These are phyloP conservation scores for Berberis thunbergii DNA, from an alignment of 164 flowering plant genomes.

Conservation along the genomic window DNA sequence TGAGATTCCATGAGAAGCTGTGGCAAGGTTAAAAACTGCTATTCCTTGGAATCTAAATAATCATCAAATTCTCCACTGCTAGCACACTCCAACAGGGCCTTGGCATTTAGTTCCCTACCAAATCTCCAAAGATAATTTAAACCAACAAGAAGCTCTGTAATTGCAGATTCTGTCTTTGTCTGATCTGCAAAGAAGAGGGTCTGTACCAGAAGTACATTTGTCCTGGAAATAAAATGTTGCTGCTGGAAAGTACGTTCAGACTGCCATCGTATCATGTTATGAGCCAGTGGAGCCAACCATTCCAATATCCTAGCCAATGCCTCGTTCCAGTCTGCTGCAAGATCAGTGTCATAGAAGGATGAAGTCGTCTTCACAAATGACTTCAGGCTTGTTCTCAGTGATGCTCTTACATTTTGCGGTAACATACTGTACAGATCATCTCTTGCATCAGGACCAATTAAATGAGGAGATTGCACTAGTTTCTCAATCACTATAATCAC, in stretches of 20 bases:
- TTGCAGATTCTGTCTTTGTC: conserved; percentile 70
- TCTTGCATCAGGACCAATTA: conserved; percentile 80
- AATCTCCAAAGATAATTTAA: conserved; percentile 80
- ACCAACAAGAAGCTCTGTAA: conserved; percentile 88
- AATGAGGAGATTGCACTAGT: conserved; percentile 65
- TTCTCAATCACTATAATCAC: conserved; percentile 70
- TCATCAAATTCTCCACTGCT: conserved; percentile 43
- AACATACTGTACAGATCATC: conserved; percentile 81
- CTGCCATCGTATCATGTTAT: conserved; percentile 87
- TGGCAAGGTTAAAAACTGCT: background rate
- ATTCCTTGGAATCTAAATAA: conserved; percentile 23
- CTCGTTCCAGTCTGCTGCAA: conserved; percentile 72
- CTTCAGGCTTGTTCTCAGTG: conserved; percentile 54
- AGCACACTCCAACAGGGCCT: conserved; percentile 42
- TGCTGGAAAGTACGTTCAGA: conserved; percentile 76
- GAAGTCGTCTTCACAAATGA: conserved; percentile 43
- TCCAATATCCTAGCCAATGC: conserved; percentile 60
- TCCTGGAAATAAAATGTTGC: conserved; percentile 50
- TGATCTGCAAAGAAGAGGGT: conserved; percentile 81
- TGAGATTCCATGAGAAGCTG: background rate
- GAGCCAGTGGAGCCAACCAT: conserved; percentile 88
- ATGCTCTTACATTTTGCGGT: conserved; percentile 46
- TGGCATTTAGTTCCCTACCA: conserved; percentile 54
- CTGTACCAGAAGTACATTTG: conserved; percentile 70
- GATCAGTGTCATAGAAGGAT: conserved; percentile 40